Conservation (phyloP, 2,329 filamentous ascomycete species). For the Lecanicillium sp. region DNA sequence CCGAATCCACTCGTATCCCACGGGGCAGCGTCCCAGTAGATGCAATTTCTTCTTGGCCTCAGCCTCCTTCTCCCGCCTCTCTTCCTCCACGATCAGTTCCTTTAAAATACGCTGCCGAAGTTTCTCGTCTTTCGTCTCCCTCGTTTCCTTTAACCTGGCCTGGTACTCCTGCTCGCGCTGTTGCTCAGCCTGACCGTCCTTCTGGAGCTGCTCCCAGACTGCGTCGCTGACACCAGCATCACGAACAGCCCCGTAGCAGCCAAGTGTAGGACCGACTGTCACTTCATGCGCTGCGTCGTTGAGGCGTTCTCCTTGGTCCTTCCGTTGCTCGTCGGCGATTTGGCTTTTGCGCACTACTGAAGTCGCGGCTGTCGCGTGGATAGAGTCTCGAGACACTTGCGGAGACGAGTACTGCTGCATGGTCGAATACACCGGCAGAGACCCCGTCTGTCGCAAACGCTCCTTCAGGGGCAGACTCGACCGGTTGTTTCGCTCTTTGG, state of each 20-base stretch:
- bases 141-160: constrained; percentile 17
- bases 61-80: constrained; percentile 28
- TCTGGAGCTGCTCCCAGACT: constrained; percentile 52
- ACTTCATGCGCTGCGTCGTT: constrained; percentile 7
- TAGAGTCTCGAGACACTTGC: constrained; percentile 2
- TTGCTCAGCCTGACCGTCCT: constrained; percentile 32
- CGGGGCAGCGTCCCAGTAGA: constrained; percentile 44
- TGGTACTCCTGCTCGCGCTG: constrained; percentile 29
- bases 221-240: constrained; percentile 52
- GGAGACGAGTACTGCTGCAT: constrained; percentile 9
- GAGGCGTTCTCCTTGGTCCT: constrained; percentile 4
- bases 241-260: constrained; percentile 27
- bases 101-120: constrained; percentile 25
- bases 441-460: neutral
- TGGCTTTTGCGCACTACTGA: no score
- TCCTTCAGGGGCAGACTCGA: neutral
- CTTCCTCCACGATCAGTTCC: constrained; percentile 28
- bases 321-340: neutral
- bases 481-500: constrained; percentile 10
- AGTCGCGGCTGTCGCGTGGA: no score
- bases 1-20: constrained; percentile 60
- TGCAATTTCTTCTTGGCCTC: constrained; percentile 37
- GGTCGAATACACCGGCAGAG: constrained; percentile 11
- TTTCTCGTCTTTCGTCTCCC: constrained; percentile 16
- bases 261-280: no score